Evolutionary conservation across 192 early-diverging fungal genomes (phyloP), one percentile per base, ranked within the genome.

Genomic region (Rhizophagus clarus): DNA sequence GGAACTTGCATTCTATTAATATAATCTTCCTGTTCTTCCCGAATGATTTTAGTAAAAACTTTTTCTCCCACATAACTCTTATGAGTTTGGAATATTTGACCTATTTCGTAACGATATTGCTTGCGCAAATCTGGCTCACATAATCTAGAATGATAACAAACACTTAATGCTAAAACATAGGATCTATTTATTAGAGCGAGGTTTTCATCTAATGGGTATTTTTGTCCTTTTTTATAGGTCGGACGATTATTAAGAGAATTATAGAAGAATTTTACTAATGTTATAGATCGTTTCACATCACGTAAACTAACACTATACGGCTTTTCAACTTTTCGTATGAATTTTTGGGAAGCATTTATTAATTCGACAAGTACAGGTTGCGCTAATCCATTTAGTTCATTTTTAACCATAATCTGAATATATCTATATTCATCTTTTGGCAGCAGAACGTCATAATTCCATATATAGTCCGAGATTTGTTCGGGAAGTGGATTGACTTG

Each of bases 251-350:
- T 14, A 14, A 79, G 77, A 11, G 72, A 75, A 7, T 74, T 70
- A 20, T 71, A 49, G n/a, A 79, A 79, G n/a, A 32, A 79, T 26
- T 29, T 22, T 22, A 69, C 42, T 26, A 79, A 71, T 74, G 10
- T 66, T 20, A 79, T 66, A n/a, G 67, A 34, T 67, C 77, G 66
- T 24, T 73, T 74, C 4, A 79, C 77, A 56, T 79, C 77, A 32
- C 77, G 77, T 20, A 79, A 51, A 68, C 77, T 79, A 32, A 79
- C 77, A 31, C 71, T 74, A 32, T 34, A 37, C 3, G 29, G 2
- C 14, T 56, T 68, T 71, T 79, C 77, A 20, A 79, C 56, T 49
- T 75, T 71, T 6, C 77, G 67, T 28, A 79, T 79, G 22, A 74
- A 79, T 11, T 74, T 47, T 24, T 79, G 77, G 5, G 77, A 79